A percentile compares a stretch with the other conserved stretches of the same genome.
Evolutionary conservation across 2,329 filamentous ascomycete species (phyloP).

Genomic region (Arachnomyces sp.): DNA sequence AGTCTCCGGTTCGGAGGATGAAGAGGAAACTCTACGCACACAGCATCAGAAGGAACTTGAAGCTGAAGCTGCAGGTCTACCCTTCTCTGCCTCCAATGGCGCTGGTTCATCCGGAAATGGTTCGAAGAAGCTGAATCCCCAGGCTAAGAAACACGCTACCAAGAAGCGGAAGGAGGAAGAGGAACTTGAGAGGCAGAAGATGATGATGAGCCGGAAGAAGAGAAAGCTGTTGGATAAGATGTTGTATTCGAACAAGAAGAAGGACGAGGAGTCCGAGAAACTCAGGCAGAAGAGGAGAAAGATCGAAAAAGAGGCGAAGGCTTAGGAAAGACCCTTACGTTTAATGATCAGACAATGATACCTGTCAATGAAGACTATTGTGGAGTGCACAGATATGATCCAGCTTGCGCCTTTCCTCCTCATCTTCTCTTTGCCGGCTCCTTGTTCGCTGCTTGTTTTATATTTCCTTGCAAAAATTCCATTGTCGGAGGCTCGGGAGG

Average conservation of each 20-base stretch:
- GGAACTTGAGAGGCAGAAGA: slow-evolving; percentile 85
- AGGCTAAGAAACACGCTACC: slow-evolving; percentile 61
- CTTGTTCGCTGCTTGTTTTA: too few relatives aligned
- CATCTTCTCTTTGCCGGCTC: too few relatives aligned
- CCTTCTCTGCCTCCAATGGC: slow-evolving; percentile 38
- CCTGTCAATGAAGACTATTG: too few relatives aligned
- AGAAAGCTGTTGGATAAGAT: slow-evolving; percentile 93
- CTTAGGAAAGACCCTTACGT: slow-evolving; percentile 15
- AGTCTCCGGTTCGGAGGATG: slow-evolving; percentile 47
- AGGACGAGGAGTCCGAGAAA: slow-evolving; percentile 81
- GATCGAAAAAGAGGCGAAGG: slow-evolving; percentile 56
- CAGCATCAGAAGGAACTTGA: slow-evolving; percentile 85
- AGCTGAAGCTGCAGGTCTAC: slow-evolving; percentile 71
- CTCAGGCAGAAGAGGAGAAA: slow-evolving; percentile 83
- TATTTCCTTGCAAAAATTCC: too few relatives aligned
- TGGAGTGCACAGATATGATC: too few relatives aligned
- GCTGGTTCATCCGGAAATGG: slow-evolving; percentile 50
- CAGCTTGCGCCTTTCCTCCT: too few relatives aligned
- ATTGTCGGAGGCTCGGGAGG: too few relatives aligned
- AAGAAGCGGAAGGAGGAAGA: slow-evolving; percentile 65
- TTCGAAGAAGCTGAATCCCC: slow-evolving; percentile 62
- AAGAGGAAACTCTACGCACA: slow-evolving; percentile 53
- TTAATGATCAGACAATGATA: too few relatives aligned
- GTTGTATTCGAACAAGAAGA: slow-evolving; percentile 89
- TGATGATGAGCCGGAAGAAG: slow-evolving; percentile 98